Evolutionary conservation across 495 filamentous ascomycete species (phyloP), one percentile per base, ranked within the genome.

Genomic region (Aspergillus wentii): DNA sequence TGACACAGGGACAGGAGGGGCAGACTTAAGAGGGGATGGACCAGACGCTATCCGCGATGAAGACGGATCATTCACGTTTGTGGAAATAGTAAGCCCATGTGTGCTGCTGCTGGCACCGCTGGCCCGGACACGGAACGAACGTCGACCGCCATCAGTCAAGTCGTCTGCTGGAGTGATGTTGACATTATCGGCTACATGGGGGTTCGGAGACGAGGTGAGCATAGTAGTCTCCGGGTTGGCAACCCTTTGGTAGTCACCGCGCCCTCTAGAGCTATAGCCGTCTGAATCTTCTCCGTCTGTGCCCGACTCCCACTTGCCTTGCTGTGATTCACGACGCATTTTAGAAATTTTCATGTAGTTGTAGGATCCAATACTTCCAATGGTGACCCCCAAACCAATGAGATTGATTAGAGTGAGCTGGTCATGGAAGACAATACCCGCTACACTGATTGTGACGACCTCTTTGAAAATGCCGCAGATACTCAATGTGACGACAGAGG

Each of bases 401-500:
- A 96, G 60, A 51, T 99, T 99, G 66, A 99, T 79, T 2, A 82
- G 72, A 0, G 92, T 97, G 43, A 99, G 76, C 35, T 75, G 76
- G 52, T 99, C 94, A 48, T 89, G 79, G 66, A 96, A 99, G 5
- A 94, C 79, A 10, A 94, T 59, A 14, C 85, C 86, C 0, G 92
- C 94, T 1, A 88, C 88, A 26, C 79, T 80, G 54, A 99, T 97
- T 5, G 94, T 99, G 35, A 99, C 82, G 8, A 95, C 94, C 64
- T 99, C 94, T 62, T 99, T 99, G 72, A 99, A 97, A 35, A 97
- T 99, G 32, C 94, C 94, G 46, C 89, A 94, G 38, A 99, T 96
- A 34, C 83, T 89, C 33, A 99, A 74, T 0, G 94, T 97, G 32
- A 99, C 94, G 35, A 99, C 94, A 5, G 83, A 89, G 4, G 90